phyloP scores from a whole-genome alignment of 441 rosid genomes.

The Brassica hybrid region DNA sequence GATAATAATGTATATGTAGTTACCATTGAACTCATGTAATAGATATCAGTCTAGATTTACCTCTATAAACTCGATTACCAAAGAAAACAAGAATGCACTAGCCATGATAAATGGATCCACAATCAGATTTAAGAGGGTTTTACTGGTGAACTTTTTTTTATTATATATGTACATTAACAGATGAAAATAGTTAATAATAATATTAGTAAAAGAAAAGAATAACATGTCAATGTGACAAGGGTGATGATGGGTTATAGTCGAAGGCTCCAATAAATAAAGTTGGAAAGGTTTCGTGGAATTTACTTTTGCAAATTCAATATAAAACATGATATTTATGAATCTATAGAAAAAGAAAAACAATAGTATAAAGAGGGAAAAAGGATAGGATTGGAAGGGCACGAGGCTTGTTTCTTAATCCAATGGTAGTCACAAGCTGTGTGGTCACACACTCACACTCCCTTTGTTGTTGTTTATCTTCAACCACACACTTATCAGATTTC shows the following conservation, averaged over 20 bases:
- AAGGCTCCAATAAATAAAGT: slow-evolving; percentile 38
- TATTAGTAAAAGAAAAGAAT: not conserved
- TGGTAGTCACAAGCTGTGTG: slow-evolving; percentile 41
- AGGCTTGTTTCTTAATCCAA: slow-evolving; percentile 69
- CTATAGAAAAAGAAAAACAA: slow-evolving; percentile 28
- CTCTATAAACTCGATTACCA: not conserved
- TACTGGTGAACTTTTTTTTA: not conserved
- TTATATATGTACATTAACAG: slow-evolving; percentile 1
- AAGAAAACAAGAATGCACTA: not conserved
- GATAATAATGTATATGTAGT: not conserved
- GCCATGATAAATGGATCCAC: not conserved
- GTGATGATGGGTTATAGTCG: slow-evolving; percentile 41
- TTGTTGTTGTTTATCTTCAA: slow-evolving; percentile 33
- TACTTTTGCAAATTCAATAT: slow-evolving; percentile 44
- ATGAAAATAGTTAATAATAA: slow-evolving; percentile 1
- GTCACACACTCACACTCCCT: slow-evolving; percentile 28
- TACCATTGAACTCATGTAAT: not conserved
- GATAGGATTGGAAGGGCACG: slow-evolving; percentile 59
- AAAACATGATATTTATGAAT: slow-evolving; percentile 22
- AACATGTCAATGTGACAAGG: slow-evolving; percentile 31
- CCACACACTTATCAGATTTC: slow-evolving; percentile 26
- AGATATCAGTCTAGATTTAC: not conserved
- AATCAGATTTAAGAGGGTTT: not conserved
- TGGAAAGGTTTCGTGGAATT: slow-evolving; percentile 56
- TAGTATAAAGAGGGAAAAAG: slow-evolving; percentile 23